Evolutionary conservation across 768 basidiomycete species (phyloP), one percentile per base, ranked within the genome.

Genomic region (Leccinum subtestaceum): DNA sequence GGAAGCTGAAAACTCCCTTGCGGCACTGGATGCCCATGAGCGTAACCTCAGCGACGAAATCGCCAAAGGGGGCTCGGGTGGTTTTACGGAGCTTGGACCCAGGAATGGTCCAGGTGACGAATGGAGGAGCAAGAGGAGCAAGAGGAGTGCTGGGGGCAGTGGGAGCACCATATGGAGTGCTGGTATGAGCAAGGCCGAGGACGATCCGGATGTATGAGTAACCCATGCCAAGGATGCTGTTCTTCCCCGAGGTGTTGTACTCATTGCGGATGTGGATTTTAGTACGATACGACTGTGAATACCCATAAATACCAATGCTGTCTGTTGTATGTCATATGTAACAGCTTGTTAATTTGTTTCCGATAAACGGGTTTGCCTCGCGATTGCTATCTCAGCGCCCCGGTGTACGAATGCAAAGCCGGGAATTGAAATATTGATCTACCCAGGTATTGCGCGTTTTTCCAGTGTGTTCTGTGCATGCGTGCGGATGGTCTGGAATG

Each of bases 91-190:
- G 68, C 82, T 91, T 55, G 75, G 77, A 17, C 77, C 77, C 36
- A 78, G 82, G 50, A 77, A 77, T 53, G 71, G 70, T 46, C 38
- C 61, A 5, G 73, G 79, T 10, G 77, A 81, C 31, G 81, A 86
- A 58, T 80, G 88, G 68, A 80, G 85, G 61, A 84, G 84, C 56
- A 75, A 81, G 51, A 78, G 81, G 60, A 75, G 76, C 50, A 77
- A 62, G 57, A 65, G 63, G 34, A 87, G 86, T 61, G 80, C 71
- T 23, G 83, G 84, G 40, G 88, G 86, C 8, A 88, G 87, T 61
- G 83, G 84, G 38, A 89, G 89, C 72, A 93, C 91, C 1, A 88
- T 93, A 29, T 93, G 88, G 87, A 93, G 91, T 70, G 91, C 91
- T 53, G 91, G 91, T 32, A 86, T 90, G 86, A 84, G 85, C 63